These are phyloP conservation scores for Picochlorum sp. DNA, from an alignment of 139 green algal genomes.

Conservation along the genomic window DNA sequence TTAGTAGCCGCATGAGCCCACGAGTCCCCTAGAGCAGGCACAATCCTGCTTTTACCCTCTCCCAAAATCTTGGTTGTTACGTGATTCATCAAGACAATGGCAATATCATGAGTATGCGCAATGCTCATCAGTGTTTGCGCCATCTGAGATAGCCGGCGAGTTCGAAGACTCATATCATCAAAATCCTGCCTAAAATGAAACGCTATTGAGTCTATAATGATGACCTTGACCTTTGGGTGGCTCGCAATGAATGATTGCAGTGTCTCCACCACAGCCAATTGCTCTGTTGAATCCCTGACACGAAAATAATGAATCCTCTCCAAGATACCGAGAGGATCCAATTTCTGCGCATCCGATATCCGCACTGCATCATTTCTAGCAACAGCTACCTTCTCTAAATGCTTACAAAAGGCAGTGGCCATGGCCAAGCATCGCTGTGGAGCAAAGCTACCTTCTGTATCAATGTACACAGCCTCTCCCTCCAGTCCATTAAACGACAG, in stretches of 20 bases:
- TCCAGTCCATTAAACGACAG: constrained; percentile 41
- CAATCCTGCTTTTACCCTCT: constrained; percentile 31
- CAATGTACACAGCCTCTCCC: constrained; percentile 71
- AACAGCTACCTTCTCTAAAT: constrained; percentile 32
- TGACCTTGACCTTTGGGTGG: constrained; percentile 45
- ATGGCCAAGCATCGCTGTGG: constrained; percentile 71
- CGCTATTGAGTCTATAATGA: constrained; percentile 83
- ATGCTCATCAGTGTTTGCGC: constrained; percentile 64
- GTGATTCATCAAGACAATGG: constrained; percentile 81
- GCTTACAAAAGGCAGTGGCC: constrained; percentile 38
- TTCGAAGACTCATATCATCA: constrained; percentile 62
- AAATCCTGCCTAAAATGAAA: constrained; percentile 88
- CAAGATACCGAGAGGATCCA: constrained; percentile 50
- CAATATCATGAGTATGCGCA: constrained; percentile 55
- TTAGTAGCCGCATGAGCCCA: constrained; percentile 77
- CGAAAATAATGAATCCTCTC: constrained; percentile 65
- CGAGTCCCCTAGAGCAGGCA: constrained; percentile 66
- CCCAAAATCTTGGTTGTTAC: constrained; percentile 62
- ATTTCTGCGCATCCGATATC: constrained; percentile 13
- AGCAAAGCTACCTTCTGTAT: constrained; percentile 88
- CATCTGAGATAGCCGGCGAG: constrained; percentile 67
- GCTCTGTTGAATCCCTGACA: constrained; percentile 61
- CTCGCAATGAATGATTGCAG: constrained; percentile 46
- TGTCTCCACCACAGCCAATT: constrained; percentile 57
- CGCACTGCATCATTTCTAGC: constrained; percentile 5